Conservation (phyloP, 225 moss, liverwort and hornwort species). For the Marchantia paleacea region DNA sequence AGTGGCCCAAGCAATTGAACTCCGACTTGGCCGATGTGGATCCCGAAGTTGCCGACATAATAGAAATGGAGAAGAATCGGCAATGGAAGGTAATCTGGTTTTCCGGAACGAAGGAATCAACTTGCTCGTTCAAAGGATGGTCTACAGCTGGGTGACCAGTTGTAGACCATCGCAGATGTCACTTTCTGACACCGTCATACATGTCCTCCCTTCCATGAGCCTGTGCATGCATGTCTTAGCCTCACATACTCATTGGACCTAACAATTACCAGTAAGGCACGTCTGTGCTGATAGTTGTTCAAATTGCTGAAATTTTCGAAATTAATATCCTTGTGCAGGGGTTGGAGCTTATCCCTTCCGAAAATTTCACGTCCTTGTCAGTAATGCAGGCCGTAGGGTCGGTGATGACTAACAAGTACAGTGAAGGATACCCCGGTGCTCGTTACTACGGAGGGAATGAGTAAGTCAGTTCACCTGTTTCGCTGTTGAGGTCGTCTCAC, state of each 20-base stretch:
- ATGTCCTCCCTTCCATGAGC: too few species aligned
- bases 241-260: not conserved
- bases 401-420: slow-evolving; percentile 98
- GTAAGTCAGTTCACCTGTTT: slow-evolving; percentile 32
- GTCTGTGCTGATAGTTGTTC: not conserved
- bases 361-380: slow-evolving; percentile 93
- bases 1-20: slow-evolving; percentile 90
- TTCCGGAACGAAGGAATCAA: not conserved
- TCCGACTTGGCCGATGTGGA: slow-evolving; percentile 58
- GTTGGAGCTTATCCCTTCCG: slow-evolving; percentile 90
- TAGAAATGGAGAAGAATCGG: slow-evolving; percentile 91
- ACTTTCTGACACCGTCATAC: too few species aligned
- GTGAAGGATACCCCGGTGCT: slow-evolving; percentile 97
- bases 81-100: slow-evolving; percentile 76
- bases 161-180: not conserved
- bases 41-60: slow-evolving; percentile 84
- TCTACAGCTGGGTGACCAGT: not conserved
- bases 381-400: slow-evolving; percentile 99
- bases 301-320: not conserved
- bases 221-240: too few species aligned
- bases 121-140: not conserved
- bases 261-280: too few species aligned
- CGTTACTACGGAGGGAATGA: slow-evolving; percentile 99
- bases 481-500: not conserved
- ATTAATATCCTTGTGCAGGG: slow-evolving; percentile 43